Evolutionary conservation across 257 asterid genomes (phyloP).

Genomic region (Solanum bulbocastanum): DNA sequence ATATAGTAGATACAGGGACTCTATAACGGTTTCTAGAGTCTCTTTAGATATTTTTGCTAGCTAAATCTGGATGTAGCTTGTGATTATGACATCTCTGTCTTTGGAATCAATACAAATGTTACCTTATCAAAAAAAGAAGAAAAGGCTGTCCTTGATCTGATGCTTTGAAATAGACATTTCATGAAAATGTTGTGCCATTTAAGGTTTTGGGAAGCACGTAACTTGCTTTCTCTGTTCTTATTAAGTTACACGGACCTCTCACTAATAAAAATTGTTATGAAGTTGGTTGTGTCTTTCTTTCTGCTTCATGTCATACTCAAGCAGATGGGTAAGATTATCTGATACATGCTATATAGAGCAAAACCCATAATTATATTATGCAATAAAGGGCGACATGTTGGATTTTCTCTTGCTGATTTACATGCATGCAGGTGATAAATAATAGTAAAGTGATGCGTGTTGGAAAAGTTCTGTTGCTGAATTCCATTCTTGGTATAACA

Average conservation of each 20-base stretch:
- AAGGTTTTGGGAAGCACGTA: neutral
- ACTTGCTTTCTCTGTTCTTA: neutral
- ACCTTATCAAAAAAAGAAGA: neutral
- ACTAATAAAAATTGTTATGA: neutral
- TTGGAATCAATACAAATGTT: neutral
- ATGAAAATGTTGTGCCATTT: neutral
- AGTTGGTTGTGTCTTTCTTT: neutral
- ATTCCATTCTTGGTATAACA: neutral
- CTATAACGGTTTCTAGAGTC: neutral
- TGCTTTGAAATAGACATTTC: neutral
- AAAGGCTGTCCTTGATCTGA: neutral
- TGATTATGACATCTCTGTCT: neutral
- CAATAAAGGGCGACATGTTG: neutral
- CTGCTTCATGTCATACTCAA: neutral
- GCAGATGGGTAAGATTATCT: neutral
- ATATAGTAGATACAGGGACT: neutral
- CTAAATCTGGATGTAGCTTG: neutral
- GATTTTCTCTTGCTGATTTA: neutral
- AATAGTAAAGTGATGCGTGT: neutral
- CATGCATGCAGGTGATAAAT: neutral
- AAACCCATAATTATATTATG: neutral
- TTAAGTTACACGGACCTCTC: neutral
- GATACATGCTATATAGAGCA: neutral
- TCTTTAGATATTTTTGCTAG: neutral
- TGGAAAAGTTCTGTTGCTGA: neutral